Evolutionary conservation across 2,329 filamentous ascomycete genomes (phyloP).

Genomic region (Colletotrichum destructivum): DNA sequence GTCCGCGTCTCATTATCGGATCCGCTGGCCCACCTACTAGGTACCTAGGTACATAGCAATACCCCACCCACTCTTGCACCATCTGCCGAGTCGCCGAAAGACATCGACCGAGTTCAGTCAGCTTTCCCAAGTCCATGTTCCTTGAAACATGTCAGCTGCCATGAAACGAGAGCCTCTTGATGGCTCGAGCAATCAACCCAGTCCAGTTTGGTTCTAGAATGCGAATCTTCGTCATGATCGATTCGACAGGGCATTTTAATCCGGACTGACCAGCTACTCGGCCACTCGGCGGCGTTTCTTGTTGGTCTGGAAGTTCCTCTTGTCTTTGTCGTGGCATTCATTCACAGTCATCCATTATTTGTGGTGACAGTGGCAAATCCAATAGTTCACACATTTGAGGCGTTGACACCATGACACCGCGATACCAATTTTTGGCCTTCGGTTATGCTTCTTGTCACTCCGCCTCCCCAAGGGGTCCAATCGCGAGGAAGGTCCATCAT

Average conservation of each 20-base stretch:
- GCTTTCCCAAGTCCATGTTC: conserved; percentile 10
- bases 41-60: no score
- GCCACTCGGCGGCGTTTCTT: not conserved
- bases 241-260: conserved; percentile 1
- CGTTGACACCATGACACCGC: not conserved
- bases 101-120: conserved; percentile 21
- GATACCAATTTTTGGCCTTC: not conserved
- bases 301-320: not conserved
- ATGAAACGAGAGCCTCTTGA: conserved; percentile 28
- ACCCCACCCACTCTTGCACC: not conserved
- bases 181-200: conserved; percentile 18
- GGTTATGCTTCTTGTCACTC: conserved; percentile 12
- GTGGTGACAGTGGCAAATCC: conserved; percentile 1
- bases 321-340: conserved; percentile 14
- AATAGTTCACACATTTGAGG: not conserved
- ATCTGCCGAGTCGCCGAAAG: not conserved
- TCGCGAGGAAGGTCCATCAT: conserved; percentile 19
- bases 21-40: conserved; percentile 8
- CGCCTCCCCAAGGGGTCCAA: conserved; percentile 31
- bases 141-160: conserved; percentile 40
- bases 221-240: not conserved
- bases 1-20: conserved; percentile 13
- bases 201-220: conserved; percentile 9
- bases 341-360: not conserved
- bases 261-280: not conserved